These are phyloP conservation scores for Pseudoneurospora amorphoporcata DNA, from an alignment of 495 filamentous ascomycete genomes.

Conservation along the genomic window DNA sequence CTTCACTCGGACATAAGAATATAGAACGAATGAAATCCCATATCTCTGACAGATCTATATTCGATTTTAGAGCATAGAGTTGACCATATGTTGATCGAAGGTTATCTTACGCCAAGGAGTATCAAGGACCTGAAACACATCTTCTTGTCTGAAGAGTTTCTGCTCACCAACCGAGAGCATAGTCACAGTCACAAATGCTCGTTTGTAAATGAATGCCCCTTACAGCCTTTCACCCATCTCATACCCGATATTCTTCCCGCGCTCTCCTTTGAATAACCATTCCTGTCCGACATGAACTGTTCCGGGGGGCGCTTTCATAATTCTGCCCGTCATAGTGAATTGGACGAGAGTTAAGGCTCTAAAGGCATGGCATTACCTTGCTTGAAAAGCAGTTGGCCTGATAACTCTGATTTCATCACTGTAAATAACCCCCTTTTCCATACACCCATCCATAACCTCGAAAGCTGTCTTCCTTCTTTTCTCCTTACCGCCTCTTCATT, in stretches of 20 bases:
- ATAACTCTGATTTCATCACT: background rate
- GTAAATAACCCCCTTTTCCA: background rate
- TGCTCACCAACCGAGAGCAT: background rate
- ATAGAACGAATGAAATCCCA: background rate
- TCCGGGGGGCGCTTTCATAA: background rate
- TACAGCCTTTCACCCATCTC: background rate
- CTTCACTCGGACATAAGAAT: background rate
- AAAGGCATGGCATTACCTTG: background rate
- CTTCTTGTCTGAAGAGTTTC: background rate
- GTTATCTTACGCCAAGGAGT: background rate
- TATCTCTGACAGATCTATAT: background rate
- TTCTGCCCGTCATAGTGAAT: background rate
- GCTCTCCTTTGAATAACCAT: background rate
- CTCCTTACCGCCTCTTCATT: background rate
- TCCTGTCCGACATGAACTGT: background rate
- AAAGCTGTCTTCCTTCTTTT: background rate
- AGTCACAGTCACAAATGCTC: background rate
- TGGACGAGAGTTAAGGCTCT: background rate
- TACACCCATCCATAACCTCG: background rate
- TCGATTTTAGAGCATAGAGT: background rate
- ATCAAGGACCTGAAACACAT: background rate
- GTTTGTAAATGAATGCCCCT: background rate
- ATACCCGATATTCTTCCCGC: background rate
- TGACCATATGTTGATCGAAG: background rate
- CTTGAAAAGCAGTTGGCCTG: background rate